Percentiles rank a stretch among this genome's conserved stretches.
Conservation (phyloP, 306 rosid genomes). For the Castanea crenata region DNA sequence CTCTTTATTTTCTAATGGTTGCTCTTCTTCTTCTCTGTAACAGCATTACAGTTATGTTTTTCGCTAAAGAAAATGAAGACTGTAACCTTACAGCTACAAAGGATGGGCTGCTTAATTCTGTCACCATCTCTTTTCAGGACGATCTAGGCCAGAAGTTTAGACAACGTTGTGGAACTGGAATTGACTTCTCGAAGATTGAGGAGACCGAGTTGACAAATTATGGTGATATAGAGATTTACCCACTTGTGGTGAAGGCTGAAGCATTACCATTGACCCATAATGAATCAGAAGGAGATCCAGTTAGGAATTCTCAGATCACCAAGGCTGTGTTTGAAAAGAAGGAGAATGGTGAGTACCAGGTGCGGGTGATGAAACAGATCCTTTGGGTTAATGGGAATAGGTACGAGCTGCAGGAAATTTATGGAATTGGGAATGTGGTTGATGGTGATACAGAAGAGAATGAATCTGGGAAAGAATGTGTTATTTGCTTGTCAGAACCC, state of each 20-base stretch:
- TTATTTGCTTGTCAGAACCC: slow-evolving; percentile 54
- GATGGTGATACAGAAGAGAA: slow-evolving; percentile 33
- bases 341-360: slow-evolving; percentile 37
- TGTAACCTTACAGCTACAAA: slow-evolving; percentile 33
- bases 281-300: slow-evolving; percentile 23
- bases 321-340: slow-evolving; percentile 40
- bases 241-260: slow-evolving; percentile 55
- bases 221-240: slow-evolving; percentile 37
- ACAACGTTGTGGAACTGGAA: slow-evolving; percentile 48
- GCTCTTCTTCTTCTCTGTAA: neutral
- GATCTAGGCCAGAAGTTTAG: slow-evolving; percentile 45
- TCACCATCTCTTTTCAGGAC: slow-evolving; percentile 35
- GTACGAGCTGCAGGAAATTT: slow-evolving; percentile 52
- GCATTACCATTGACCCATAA: slow-evolving; percentile 5
- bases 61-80: slow-evolving; percentile 36
- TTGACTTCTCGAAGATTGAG: slow-evolving; percentile 37
- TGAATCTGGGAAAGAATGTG: slow-evolving; percentile 44
- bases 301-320: slow-evolving; percentile 43
- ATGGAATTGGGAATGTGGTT: slow-evolving; percentile 44
- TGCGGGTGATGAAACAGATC: slow-evolving; percentile 46
- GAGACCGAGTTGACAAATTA: slow-evolving; percentile 27
- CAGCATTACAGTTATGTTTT: slow-evolving; percentile 52
- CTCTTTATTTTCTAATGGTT: neutral
- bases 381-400: slow-evolving; percentile 45
- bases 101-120: slow-evolving; percentile 30